These are phyloP conservation scores for Domatiomyces globalis DNA, from an alignment of 2,329 filamentous ascomycete genomes.

Conservation along the genomic window DNA sequence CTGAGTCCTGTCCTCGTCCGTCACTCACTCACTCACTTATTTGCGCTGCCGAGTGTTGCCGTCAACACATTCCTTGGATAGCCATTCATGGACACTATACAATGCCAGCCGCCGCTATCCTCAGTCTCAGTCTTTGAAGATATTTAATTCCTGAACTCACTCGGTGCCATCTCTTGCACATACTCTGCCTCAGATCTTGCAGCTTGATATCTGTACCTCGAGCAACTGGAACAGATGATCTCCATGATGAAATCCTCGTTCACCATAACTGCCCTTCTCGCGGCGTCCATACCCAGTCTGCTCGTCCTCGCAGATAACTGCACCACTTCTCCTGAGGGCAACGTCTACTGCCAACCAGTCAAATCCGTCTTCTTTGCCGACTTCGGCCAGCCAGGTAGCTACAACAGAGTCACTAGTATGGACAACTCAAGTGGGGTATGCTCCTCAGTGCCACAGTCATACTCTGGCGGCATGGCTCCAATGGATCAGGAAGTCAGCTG, in stretches of 20 bases:
- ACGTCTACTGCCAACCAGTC: slow-evolving; percentile 47
- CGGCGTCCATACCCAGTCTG: background rate
- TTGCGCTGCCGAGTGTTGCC: background rate
- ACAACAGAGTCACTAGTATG: slow-evolving; percentile 52
- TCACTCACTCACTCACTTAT: background rate
- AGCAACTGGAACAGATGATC: no score
- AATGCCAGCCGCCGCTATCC: background rate
- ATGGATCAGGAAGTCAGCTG: slow-evolving; percentile 57
- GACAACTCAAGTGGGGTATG: slow-evolving; percentile 38
- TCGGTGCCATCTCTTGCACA: background rate
- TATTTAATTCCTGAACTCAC: background rate
- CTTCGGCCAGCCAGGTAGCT: slow-evolving; percentile 46
- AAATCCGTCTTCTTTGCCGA: slow-evolving; percentile 53
- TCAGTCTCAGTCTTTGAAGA: background rate
- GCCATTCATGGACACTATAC: background rate
- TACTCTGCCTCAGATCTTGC: background rate
- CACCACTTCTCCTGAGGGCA: background rate
- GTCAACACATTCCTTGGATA: background rate
- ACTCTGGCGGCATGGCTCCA: slow-evolving; percentile 46
- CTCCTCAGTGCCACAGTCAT: slow-evolving; percentile 37
- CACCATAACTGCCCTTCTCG: background rate
- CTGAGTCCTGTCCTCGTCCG: background rate
- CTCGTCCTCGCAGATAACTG: background rate
- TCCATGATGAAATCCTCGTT: background rate
- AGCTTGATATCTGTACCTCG: background rate